phyloP scores from a whole-genome alignment of 345 rosid genomes.

The Corchorus capsularis region DNA sequence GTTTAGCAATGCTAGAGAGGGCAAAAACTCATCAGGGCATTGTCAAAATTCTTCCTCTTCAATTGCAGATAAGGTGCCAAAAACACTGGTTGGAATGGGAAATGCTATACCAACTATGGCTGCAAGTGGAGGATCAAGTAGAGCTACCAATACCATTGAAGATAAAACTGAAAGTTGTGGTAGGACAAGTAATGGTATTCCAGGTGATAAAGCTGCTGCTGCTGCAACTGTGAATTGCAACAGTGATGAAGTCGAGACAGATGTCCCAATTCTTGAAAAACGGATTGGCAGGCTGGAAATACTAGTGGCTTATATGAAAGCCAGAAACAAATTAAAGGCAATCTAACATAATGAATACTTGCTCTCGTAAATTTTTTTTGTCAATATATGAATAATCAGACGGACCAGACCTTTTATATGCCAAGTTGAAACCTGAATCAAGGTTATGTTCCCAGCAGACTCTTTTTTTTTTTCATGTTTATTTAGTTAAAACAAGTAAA shows the following conservation, averaged over 20 bases:
- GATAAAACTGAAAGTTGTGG: background rate
- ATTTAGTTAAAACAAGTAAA: too few relatives aligned
- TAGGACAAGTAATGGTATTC: background rate
- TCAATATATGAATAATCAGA: background rate
- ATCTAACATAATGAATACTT: too few relatives aligned
- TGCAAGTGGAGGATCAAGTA: background rate
- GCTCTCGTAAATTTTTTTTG: background rate
- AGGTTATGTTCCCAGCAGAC: too few relatives aligned
- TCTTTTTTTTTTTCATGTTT: too few relatives aligned
- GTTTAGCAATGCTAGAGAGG: background rate
- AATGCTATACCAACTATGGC: background rate
- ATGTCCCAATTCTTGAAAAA: constrained; percentile 11
- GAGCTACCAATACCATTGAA: background rate
- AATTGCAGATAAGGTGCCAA: background rate
- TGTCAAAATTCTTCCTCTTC: background rate
- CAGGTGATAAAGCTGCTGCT: background rate
- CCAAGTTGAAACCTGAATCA: too few relatives aligned
- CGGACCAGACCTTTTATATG: too few relatives aligned
- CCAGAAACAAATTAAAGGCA: background rate
- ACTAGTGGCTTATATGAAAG: constrained; percentile 21
- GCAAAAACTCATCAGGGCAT: background rate
- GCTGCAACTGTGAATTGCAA: background rate
- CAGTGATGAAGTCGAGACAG: background rate
- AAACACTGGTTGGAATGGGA: background rate
- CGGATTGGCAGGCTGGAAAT: constrained; percentile 32